Base-by-base conservation (phyloP, 305 asterid genomes). In the Fraxinus ornus region DNA sequence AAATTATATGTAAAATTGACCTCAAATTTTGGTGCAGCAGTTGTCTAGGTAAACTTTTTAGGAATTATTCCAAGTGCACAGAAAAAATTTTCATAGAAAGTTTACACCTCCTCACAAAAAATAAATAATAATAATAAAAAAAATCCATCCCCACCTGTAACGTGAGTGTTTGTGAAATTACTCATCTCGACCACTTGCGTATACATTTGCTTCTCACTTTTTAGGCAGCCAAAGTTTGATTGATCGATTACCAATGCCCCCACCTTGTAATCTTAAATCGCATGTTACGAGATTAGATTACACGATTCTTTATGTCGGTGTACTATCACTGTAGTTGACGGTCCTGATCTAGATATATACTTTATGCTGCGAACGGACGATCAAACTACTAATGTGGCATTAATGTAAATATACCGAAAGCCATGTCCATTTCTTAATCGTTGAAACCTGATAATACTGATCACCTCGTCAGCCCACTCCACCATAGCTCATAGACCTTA, bases 381-480 rank as follows among this genome's bases (percentile, higher is more conserved):
- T 70, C 33, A 37, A 22, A 33, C 80, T 17, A 70, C 81, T 70
- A 21, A 78, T 28, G 81, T 84, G 89, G 91, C 84, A 86, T 6
- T 64, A n/a, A 12, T 36, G 89, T 88, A 6, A 88, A 79, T 88
- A 78, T 36, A 7, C 0, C 5, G 26, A 79, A 12, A 30, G n/a
- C 3, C 21, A 62, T 81, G 87, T 33, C 68, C 13, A 36, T 10
- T 78, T 66, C 7, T 3, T 3, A 57, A 5, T 17, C 0, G 87
- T 73, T 83, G 86, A 77, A 83, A 76, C 79, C 83, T 75, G 85
- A 62, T 60, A 6, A 75, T 76, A 81, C 66, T 78, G 79, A 70
- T 85, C 81, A 75, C 78, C 85, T 85, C 81, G 68, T 77, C 85
- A 41, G 64, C 86, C 79, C 82, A 77, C 57, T 84, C 77, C 68